Evolutionary conservation across 345 rosid species (phyloP), one percentile per base, ranked within the genome.

Genomic region (Acer yangbiense): DNA sequence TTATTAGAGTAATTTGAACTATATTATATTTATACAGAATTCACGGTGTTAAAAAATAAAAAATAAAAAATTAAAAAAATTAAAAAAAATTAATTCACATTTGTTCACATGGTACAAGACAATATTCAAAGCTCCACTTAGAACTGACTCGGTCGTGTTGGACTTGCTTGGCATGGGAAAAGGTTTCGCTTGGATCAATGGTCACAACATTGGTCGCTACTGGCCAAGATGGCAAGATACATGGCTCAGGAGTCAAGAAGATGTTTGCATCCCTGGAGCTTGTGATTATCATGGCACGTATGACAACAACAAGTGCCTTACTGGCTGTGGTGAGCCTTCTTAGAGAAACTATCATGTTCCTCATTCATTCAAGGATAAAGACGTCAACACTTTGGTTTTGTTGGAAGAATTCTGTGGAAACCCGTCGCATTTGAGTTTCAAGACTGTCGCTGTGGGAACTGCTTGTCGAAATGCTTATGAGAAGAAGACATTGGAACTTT

Each of bases 61-160:
- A n/a, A n/a, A n/a, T n/a, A n/a, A n/a, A n/a, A n/a, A n/a, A n/a
- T n/a, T n/a, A n/a, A n/a, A n/a, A n/a, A n/a, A n/a, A n/a, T n/a
- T n/a, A n/a, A n/a, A n/a, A n/a, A n/a, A n/a, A n/a, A n/a, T n/a
- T n/a, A 32, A 32, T 32, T 16, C 86, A 78, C 52, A 79, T 71
- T 52, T 93, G 97, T 95, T 74, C 61, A 84, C 90, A 32, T 91
- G 95, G 96, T 90, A 91, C 72, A 90, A 86, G 91, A 77, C 91
- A 13, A 73, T 67, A 25, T 88, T 88, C 82, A 72, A 84, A 23
- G 77, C 93, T 48, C 97, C 93, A 1, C 17, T 72, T 7, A 91
- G 90, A 57, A 57, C 2, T 9, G 92, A 89, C 18, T 88, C 91
- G 0, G 88, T 90, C 13, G 91, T 82, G 13, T 83, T 91, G 4